phyloP scores from a whole-genome alignment of 2,329 filamentous ascomycete species.

The Fusarium hostae region DNA sequence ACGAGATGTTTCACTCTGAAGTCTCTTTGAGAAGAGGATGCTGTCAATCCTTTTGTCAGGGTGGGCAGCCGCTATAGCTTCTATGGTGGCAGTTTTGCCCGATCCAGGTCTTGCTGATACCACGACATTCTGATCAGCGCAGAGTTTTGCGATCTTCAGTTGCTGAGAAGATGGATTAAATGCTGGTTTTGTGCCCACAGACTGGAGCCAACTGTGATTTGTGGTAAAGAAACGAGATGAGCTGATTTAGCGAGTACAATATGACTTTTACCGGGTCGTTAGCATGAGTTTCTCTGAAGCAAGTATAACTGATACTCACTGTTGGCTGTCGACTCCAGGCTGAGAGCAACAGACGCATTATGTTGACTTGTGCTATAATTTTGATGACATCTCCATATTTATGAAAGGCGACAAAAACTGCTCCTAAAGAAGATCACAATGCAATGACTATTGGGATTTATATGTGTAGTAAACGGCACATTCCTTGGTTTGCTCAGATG shows the following conservation, averaged over 20 bases:
- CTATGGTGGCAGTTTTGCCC: slow-evolving; percentile 48
- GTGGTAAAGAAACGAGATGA: background rate
- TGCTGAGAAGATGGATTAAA: slow-evolving; percentile 44
- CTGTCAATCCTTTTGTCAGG: slow-evolving; percentile 33
- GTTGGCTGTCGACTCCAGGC: background rate
- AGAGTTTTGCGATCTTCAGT: slow-evolving; percentile 36
- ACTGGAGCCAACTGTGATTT: background rate
- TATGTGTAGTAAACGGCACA: background rate
- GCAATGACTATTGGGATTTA: too few relatives aligned
- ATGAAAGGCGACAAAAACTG: background rate
- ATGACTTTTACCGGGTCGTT: background rate
- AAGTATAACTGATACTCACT: slow-evolving; percentile 8
- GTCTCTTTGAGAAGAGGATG: slow-evolving; percentile 45
- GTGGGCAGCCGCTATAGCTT: slow-evolving; percentile 44
- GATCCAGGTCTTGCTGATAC: slow-evolving; percentile 49
- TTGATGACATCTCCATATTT: slow-evolving; percentile 9
- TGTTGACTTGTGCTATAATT: background rate
- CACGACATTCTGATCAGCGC: slow-evolving; percentile 43
- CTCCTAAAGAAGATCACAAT: too few relatives aligned
- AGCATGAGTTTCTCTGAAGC: background rate
- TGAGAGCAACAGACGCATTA: background rate
- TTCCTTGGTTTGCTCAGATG: background rate
- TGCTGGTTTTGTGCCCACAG: background rate
- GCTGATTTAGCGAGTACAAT: background rate
- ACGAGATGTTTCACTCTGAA: slow-evolving; percentile 40